Base-by-base conservation (phyloP, 371 early-diverging fungal species). In the Mortierella sp. region DNA sequence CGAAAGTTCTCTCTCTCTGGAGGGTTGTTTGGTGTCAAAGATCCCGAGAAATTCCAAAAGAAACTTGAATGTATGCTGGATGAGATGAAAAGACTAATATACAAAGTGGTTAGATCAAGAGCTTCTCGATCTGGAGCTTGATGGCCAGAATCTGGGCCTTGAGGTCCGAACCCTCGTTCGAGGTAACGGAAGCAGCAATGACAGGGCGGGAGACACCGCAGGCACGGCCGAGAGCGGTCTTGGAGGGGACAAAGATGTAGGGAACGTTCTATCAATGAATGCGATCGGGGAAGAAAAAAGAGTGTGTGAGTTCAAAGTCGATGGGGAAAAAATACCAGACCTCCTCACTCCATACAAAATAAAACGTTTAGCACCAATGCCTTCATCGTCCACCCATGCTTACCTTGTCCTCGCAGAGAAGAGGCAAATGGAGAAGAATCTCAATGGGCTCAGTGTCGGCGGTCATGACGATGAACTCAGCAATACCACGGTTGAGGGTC, bases 401-500 rank as follows among this genome's bases (percentile, higher is more conserved):
- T 73, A 87, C 85, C 86, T 99, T 99, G 87, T 99, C 99, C 89
- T 99, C 99, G 89, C 99, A 99, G 69, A 99, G 88, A 19, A 99
- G 91, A 52, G 99, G 98, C 64, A 99, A 84, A 87, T 99, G 97
- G 59, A 98, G 90, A 61, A 98, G 88, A 80, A 99, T 98, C 83
- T 98, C 99, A 62, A 98, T 89, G 44, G 99, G 99, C 85, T 95
- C 96, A 64, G 97, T 91, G 87, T 99, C 99, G 74, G 97, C 98
- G 70, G 99, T 96, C 93, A 99, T 92, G 77, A 99, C 91, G 77
- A 99, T 97, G 84, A 99, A 97, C 87, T 99, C 97, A 68, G 98
- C 92, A 74, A 97, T 98, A 87, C 99, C 99, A 82, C 99, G 96
- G 93, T 99, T 99, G 57, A 99, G 90, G 58, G 98, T 97, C 92